Conservation (phyloP, 345 rosid genomes). For the Zanthoxylum bungeanum region DNA sequence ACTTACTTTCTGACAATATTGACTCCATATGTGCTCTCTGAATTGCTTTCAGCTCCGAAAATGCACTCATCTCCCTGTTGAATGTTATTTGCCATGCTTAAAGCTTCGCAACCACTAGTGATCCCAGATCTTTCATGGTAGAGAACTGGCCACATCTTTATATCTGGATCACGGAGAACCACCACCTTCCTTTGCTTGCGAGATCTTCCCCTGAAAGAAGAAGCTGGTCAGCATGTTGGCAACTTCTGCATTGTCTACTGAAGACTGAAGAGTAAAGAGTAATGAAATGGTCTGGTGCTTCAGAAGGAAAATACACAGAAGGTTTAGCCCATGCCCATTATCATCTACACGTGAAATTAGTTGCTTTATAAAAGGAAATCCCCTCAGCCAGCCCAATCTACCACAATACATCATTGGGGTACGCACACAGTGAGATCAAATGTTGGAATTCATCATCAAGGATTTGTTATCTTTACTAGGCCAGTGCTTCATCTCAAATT, state of each 20-base stretch:
- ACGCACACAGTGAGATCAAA: background rate
- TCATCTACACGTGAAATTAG: background rate
- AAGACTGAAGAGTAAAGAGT: background rate
- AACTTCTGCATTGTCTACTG: conserved; percentile 31
- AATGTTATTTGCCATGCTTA: conserved; percentile 27
- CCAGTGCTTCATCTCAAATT: background rate
- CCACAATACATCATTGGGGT: background rate
- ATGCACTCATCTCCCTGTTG: conserved; percentile 31
- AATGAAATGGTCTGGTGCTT: background rate
- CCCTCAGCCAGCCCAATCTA: background rate
- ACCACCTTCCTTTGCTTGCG: conserved; percentile 18
- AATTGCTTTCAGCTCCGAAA: conserved; percentile 11
- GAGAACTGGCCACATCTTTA: conserved; percentile 34
- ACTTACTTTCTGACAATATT: conserved; percentile 7
- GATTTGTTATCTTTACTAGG: background rate
- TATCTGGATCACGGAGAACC: conserved; percentile 28
- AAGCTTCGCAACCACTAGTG: conserved; percentile 32
- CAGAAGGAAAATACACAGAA: background rate
- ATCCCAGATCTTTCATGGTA: conserved; percentile 17
- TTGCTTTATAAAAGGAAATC: background rate
- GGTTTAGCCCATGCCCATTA: background rate
- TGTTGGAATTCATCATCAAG: background rate
- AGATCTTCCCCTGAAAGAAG: background rate
- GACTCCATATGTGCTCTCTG: conserved; percentile 13
- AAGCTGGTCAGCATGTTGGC: conserved; percentile 22